These are phyloP conservation scores for Populus simonii DNA, from an alignment of 345 rosid genomes.

Conservation along the genomic window DNA sequence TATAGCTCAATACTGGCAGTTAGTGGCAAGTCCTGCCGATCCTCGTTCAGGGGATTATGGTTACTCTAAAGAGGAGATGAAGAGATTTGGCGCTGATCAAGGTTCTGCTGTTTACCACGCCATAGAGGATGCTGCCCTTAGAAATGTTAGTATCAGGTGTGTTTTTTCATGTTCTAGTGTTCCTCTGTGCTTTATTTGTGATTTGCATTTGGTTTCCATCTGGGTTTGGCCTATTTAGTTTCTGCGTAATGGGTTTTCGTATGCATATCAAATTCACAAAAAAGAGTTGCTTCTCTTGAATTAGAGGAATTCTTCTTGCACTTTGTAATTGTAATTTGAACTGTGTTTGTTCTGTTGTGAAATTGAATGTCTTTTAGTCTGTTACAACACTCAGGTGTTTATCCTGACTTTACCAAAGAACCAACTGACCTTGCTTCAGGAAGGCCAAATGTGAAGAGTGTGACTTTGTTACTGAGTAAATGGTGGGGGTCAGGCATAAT, in stretches of 20 bases:
- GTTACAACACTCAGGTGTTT: slow-evolving; percentile 72
- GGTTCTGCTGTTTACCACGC: slow-evolving; percentile 61
- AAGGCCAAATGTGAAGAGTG: slow-evolving; percentile 64
- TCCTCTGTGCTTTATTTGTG: not conserved
- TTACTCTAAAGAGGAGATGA: slow-evolving; percentile 50
- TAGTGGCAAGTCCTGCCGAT: slow-evolving; percentile 57
- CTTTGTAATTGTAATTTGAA: not conserved
- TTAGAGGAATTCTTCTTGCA: no score
- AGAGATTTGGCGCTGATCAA: slow-evolving; percentile 48
- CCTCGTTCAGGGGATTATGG: slow-evolving; percentile 80
- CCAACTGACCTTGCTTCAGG: slow-evolving; percentile 65
- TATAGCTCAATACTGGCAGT: slow-evolving; percentile 88
- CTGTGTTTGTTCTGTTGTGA: not conserved
- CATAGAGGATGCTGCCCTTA: slow-evolving; percentile 58
- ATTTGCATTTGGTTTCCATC: no score
- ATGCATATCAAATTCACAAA: no score
- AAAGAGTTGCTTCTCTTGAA: not conserved
- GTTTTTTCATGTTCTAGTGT: not conserved
- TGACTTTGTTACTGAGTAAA: slow-evolving; percentile 52
- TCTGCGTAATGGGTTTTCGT: no score
- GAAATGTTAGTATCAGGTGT: slow-evolving; percentile 68
- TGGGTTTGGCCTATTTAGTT: no score
- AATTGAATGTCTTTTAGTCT: slow-evolving; percentile 40
- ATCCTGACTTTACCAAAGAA: slow-evolving; percentile 67
- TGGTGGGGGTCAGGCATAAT: slow-evolving; percentile 91